Conservation (phyloP, 2,329 filamentous ascomycete species). For the Amauroascus verrucosus region DNA sequence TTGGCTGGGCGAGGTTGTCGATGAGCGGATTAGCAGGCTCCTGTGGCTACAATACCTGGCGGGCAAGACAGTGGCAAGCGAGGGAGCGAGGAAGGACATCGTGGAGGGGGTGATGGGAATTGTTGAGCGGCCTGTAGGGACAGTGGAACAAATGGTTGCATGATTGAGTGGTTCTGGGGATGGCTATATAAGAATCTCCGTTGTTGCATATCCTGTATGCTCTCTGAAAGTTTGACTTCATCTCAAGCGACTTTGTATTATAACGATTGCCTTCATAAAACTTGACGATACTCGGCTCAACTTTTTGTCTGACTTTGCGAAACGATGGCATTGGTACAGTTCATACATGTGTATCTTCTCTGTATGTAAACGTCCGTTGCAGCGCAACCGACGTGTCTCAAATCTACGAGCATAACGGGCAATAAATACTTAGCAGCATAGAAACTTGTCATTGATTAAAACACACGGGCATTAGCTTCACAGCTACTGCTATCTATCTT, state of each 20-base stretch:
- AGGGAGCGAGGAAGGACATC: conserved; percentile 67
- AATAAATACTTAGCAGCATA: not conserved
- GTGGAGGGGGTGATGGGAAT: conserved; percentile 81
- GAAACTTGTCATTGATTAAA: too few relatives aligned
- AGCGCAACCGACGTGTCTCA: too few relatives aligned
- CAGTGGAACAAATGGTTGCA: conserved; percentile 65
- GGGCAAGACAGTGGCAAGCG: conserved; percentile 77
- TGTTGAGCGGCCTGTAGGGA: conserved; percentile 78
- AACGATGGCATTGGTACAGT: not conserved
- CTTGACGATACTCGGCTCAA: not conserved
- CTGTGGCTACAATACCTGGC: conserved; percentile 87
- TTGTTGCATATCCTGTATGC: not conserved
- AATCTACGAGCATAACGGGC: too few relatives aligned
- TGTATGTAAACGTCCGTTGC: too few relatives aligned
- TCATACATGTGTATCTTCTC: too few relatives aligned
- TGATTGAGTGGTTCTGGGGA: not conserved
- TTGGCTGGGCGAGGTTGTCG: conserved; percentile 59
- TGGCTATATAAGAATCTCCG: not conserved
- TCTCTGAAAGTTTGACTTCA: not conserved
- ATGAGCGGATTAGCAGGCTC: conserved; percentile 69
- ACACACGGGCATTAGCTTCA: not conserved
- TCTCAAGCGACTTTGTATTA: not conserved
- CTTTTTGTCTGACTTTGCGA: not conserved
- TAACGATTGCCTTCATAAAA: not conserved
- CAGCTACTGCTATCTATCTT: not conserved